These are phyloP conservation scores for Terana coerulea DNA, from an alignment of 768 basidiomycete species.

Conservation along the genomic window DNA sequence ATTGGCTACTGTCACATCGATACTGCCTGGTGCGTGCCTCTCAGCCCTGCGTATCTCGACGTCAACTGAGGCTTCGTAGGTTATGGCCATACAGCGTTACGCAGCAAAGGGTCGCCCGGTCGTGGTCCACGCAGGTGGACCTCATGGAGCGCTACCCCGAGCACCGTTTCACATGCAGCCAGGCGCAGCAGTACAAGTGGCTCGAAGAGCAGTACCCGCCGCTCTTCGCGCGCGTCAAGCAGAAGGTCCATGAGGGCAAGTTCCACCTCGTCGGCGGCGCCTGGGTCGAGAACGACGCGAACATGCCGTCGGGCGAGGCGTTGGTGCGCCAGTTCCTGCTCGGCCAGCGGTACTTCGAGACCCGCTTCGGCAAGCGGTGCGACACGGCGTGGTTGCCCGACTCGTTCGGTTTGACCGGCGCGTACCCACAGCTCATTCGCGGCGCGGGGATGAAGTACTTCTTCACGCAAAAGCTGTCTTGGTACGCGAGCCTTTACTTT, in stretches of 20 bases:
- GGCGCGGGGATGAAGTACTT: slow-evolving; percentile 83
- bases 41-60: background rate
- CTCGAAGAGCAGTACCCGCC: slow-evolving; percentile 86
- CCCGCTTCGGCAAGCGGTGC: slow-evolving; percentile 39
- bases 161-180: slow-evolving; percentile 85
- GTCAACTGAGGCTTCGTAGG: slow-evolving; percentile 29
- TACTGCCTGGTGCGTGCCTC: slow-evolving; percentile 65
- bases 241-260: slow-evolving; percentile 67
- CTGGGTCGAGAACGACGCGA: slow-evolving; percentile 91
- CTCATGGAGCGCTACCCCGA: slow-evolving; percentile 97
- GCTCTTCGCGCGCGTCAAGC: slow-evolving; percentile 77
- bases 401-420: slow-evolving; percentile 88
- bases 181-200: slow-evolving; percentile 96
- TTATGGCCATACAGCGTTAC: slow-evolving; percentile 95
- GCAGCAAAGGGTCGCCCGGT: slow-evolving; percentile 95
- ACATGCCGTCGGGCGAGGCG: slow-evolving; percentile 95
- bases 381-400: slow-evolving; percentile 87
- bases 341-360: slow-evolving; percentile 84
- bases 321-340: slow-evolving; percentile 90
- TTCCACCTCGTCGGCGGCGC: slow-evolving; percentile 91
- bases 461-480: slow-evolving; percentile 95
- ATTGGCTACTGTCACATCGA: slow-evolving; percentile 85
- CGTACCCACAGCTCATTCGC: slow-evolving; percentile 85
- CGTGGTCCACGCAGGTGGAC: slow-evolving; percentile 97
- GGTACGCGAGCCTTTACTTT: slow-evolving; percentile 39